Base-by-base conservation (phyloP, 495 filamentous ascomycete genomes). In the Neurospora sp. region DNA sequence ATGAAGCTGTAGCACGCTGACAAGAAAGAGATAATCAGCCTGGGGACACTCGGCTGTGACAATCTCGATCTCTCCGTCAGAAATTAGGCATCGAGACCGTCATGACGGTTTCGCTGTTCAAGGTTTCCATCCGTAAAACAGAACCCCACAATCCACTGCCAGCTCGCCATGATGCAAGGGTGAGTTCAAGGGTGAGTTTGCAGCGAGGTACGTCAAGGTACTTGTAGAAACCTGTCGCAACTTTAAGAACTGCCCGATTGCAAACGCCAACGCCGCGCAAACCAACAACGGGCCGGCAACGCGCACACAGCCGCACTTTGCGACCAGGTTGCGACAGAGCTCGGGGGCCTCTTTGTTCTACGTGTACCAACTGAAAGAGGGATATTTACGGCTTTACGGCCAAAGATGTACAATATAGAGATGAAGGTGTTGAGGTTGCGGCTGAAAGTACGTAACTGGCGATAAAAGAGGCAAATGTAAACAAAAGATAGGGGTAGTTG, bases 11-110 rank as follows among this genome's bases (percentile, higher is more conserved):
- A 41, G 1, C 40, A 41, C 40, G 4, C 5, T 12, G 40, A 41
- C 40, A 16, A 41, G 40, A 42, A 42, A 6, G 40, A 41, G 40
- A 41, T 44, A 69, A 44, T 18, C 5, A 53, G 44, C 12, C 20
- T 14, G 20, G 22, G 10, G 22, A 40, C 39, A 9, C 35, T 40
- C 22, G 40, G 16, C 20, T 20, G 20, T n/a, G 38, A 18, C 37
- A 40, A 40, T 42, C 41, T 41, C 69, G 41, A 59, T 35, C 27
- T 42, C 27, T 1, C 4, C 5, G 16, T 40, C 53, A 37, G 35
- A 45, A 53, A 74, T 74, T 70, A 72, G 73, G 59, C 73, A 74
- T 65, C 70, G 40, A 45, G 37, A 72, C 38, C 59, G 48, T 40
- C 40, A 44, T 40, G 48, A 74, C 69, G 27, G 40, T 31, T 65